phyloP scores from a whole-genome alignment of 352 stramenopile species.

The Pythium coloratum region DNA sequence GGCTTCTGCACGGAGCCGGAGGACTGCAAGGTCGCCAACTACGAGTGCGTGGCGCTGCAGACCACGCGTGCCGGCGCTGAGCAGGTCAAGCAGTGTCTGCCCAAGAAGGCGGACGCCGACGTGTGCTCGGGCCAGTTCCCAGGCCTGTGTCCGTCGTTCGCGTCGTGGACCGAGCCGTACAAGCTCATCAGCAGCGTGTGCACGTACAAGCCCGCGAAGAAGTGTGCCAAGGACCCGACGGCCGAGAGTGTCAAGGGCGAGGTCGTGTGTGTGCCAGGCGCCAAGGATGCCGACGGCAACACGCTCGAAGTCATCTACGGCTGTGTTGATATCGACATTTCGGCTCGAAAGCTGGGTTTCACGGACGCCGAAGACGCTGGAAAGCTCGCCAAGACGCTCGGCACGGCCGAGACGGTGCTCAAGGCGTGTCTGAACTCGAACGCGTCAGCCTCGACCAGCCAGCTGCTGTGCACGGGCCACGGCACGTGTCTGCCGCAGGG shows the following conservation, averaged over 20 bases:
- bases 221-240: conserved; percentile 46
- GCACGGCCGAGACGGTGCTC: conserved; percentile 41
- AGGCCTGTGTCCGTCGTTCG: conserved; percentile 69
- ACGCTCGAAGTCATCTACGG: conserved; percentile 65
- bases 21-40: conserved; percentile 60
- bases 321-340: conserved; percentile 68
- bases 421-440: conserved; percentile 53
- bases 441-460: conserved; percentile 42
- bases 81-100: conserved; percentile 72
- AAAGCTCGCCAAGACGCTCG: conserved; percentile 53
- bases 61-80: conserved; percentile 58
- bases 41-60: conserved; percentile 72
- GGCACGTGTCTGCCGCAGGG: conserved; percentile 56
- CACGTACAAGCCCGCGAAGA: conserved; percentile 69
- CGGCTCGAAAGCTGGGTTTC: conserved; percentile 50
- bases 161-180: conserved; percentile 63
- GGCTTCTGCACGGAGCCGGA: conserved; percentile 29
- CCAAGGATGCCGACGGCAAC: conserved; percentile 40
- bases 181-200: conserved; percentile 79
- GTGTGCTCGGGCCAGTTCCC: conserved; percentile 65
- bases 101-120: conserved; percentile 55
- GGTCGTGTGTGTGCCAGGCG: conserved; percentile 54
- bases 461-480: conserved; percentile 59
- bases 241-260: conserved; percentile 49
- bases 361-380: conserved; percentile 47